phyloP scores from a whole-genome alignment of 2,329 filamentous ascomycete species.

The Cladophialophora carrionii region DNA sequence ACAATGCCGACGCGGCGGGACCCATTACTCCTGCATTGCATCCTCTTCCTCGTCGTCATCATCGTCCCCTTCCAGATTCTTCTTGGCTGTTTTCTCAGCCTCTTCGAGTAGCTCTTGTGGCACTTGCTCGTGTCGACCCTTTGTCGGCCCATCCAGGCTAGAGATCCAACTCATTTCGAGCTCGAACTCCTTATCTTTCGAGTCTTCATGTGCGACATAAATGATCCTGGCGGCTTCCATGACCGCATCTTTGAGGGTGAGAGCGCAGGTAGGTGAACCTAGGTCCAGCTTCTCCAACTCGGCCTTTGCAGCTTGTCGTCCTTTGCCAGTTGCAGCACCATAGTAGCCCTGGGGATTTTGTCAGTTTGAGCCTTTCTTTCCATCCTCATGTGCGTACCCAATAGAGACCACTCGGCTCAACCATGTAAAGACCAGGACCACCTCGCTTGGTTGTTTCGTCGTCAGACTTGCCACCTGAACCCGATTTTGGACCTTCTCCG shows the following conservation, averaged over 20 bases:
- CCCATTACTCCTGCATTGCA: constrained; percentile 82
- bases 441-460: constrained; percentile 68
- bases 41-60: constrained; percentile 75
- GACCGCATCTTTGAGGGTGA: constrained; percentile 83
- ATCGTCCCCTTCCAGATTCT: constrained; percentile 82
- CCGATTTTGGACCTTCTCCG: constrained; percentile 74
- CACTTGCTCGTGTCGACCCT: constrained; percentile 90
- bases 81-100: constrained; percentile 90
- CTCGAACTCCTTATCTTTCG: constrained; percentile 99
- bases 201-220: constrained; percentile 96
- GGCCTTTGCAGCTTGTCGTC: constrained; percentile 92
- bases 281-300: constrained; percentile 98
- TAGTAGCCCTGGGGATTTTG: constrained; percentile 73
- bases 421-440: constrained; percentile 96
- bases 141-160: constrained; percentile 78
- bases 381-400: constrained; percentile 63
- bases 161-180: constrained; percentile 99
- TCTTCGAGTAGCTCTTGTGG: constrained; percentile 88
- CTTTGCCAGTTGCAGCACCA: constrained; percentile 95
- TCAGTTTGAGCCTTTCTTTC: constrained; percentile 1
- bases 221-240: constrained; percentile 98
- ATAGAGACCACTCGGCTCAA: constrained; percentile 94
- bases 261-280: constrained; percentile 63
- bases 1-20: constrained; percentile 24
- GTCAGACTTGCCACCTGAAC: constrained; percentile 79